phyloP scores from a whole-genome alignment of 2,329 filamentous ascomycete genomes.

The Aspergillus calidoustus region DNA sequence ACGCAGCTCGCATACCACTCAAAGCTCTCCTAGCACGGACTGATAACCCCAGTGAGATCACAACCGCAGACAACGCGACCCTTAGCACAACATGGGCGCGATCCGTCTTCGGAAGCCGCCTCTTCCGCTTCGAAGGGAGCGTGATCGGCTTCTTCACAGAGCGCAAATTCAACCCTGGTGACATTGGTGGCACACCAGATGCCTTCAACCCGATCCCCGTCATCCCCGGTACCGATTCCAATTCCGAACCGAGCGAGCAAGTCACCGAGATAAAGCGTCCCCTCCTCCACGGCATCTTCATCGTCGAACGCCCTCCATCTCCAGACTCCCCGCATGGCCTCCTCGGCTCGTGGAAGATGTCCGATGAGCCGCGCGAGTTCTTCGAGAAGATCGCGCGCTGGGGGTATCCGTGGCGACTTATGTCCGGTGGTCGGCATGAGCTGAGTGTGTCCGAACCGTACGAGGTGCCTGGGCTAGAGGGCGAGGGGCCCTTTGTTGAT shows the following conservation, averaged over 20 bases:
- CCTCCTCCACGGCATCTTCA: constrained; percentile 28
- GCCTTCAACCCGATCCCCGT: constrained; percentile 20
- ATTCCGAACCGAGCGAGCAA: not conserved
- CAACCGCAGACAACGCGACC: not conserved
- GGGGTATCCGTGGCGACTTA: constrained; percentile 37
- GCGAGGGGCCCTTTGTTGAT: constrained; percentile 25
- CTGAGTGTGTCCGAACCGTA: constrained; percentile 33
- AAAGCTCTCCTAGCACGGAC: constrained; percentile 20
- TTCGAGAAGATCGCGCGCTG: constrained; percentile 33
- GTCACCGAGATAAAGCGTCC: not conserved
- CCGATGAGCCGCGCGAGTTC: constrained; percentile 26
- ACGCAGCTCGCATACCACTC: constrained; percentile 28
- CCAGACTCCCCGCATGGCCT: constrained; percentile 24
- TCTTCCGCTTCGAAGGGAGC: constrained; percentile 26
- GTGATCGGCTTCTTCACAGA: constrained; percentile 23
- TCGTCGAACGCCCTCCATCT: constrained; percentile 22
- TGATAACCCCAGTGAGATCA: not conserved
- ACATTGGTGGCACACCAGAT: constrained; percentile 20
- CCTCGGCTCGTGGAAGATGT: constrained; percentile 27
- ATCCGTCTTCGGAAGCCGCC: constrained; percentile 21
- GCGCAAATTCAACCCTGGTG: constrained; percentile 22
- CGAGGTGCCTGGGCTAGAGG: constrained; percentile 13
- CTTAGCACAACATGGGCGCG: constrained; percentile 32
- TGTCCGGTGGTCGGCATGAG: constrained; percentile 33
- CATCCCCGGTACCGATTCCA: not conserved